Evolutionary conservation across 345 rosid genomes (phyloP), one percentile per base, ranked within the genome.

Genomic region (Moricandia arvensis): DNA sequence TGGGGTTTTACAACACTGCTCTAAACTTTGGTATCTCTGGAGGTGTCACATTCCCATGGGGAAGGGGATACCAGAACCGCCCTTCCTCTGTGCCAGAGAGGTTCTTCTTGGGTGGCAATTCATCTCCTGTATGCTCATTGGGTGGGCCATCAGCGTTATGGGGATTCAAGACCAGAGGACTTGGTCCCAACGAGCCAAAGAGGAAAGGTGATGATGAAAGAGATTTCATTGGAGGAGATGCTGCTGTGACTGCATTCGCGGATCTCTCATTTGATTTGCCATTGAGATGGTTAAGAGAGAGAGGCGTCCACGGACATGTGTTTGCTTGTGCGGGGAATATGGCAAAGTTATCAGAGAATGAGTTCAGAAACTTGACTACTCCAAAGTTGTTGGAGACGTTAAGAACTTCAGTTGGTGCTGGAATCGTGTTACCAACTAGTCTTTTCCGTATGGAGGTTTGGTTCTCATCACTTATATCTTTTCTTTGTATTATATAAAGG

Each of bases 201-300:
- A 85, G 97, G 83, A 82, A 69, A 72, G 75, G 71, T 68, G 54
- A 63, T 70, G 79, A 55, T 63, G 96, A 83, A 68, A 80, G 87
- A 45, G 99, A 92, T 81, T 88, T 83, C 74, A 78, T 90, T 62
- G 99, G 99, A 75, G 99, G 99, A 83, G 99, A 95, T 76, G 82
- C 89, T 68, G 97, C 97, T 13, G 82, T 85, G 31, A 85, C 92
- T 83, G 88, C 93, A 55, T 92, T 95, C 78, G 97, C 90, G 6
- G 97, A 95, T 75, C 84, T 95, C 73, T 95, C 99, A 54, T 90
- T 95, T 82, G 96, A 95, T 82, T 83, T 92, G 68, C 97, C 97
- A 26, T 75, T 85, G 61, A 88, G 82, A 68, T 95, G 97, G 96
- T 82, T 85, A 51, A 87, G 85, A 80, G 91, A 88, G 71, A 92